phyloP scores from a whole-genome alignment of 805 yeast species.

The Vanderwaltozyma tropicalis region DNA sequence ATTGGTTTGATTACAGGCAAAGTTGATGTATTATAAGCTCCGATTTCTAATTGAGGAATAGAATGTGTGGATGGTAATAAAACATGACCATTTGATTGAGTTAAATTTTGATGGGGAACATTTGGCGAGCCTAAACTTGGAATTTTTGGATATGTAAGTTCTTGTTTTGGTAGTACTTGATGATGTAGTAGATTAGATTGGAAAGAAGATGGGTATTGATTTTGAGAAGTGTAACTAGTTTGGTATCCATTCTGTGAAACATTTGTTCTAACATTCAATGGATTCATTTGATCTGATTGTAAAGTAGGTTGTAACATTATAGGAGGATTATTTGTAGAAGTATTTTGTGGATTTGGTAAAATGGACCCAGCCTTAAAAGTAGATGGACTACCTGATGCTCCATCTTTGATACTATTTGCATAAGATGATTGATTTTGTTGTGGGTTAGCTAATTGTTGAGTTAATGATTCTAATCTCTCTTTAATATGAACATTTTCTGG shows the following conservation, averaged over 20 bases:
- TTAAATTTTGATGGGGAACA: no score
- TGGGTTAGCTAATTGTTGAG: constrained; percentile 36
- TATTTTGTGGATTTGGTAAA: no score
- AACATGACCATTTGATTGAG: no score
- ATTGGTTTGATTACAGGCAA: not conserved
- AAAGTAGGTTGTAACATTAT: constrained; percentile 25
- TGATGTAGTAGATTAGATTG: no score
- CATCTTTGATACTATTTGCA: constrained; percentile 1
- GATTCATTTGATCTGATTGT: constrained; percentile 23
- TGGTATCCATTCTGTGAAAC: no score
- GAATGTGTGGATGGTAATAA: no score
- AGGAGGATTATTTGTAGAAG: constrained; percentile 11
- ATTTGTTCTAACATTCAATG: constrained; percentile 20
- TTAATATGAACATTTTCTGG: constrained; percentile 91
- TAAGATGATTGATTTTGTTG: constrained; percentile 7
- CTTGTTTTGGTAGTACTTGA: not conserved
- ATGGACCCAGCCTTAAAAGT: no score
- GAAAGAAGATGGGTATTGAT: no score
- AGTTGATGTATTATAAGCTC: no score
- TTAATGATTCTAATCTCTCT: constrained; percentile 78
- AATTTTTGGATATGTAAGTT: constrained; percentile 10
- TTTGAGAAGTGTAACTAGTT: no score
- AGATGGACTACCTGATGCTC: no score
- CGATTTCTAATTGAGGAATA: no score
- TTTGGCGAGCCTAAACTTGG: not conserved